Conservation (phyloP, 2,329 filamentous ascomycete genomes). For the Cladophialophora yegresii region DNA sequence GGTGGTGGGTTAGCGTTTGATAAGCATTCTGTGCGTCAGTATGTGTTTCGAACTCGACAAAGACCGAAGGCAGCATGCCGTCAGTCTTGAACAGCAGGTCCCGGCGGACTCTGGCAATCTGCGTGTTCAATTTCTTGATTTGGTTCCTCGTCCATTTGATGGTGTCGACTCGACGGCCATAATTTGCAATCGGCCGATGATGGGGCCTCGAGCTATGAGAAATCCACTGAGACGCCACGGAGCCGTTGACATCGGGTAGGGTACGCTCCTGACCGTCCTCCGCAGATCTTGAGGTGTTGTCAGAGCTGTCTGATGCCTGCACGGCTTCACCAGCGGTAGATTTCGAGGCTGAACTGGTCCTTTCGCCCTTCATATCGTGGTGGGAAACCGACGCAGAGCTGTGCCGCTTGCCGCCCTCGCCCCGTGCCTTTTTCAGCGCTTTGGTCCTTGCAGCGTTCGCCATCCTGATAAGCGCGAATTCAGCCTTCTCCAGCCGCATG, state of each 20-base stretch:
- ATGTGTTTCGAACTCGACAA: constrained; percentile 83
- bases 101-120: constrained; percentile 40
- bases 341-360: constrained; percentile 58
- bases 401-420: constrained; percentile 59
- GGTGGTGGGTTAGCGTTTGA: constrained; percentile 82
- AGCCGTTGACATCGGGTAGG: constrained; percentile 41
- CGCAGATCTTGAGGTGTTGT: not conserved
- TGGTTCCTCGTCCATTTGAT: constrained; percentile 44
- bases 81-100: constrained; percentile 35
- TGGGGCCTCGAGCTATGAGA: constrained; percentile 39
- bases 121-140: constrained; percentile 39
- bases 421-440: constrained; percentile 43
- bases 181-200: constrained; percentile 44
- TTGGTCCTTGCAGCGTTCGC: constrained; percentile 72
- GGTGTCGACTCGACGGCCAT: constrained; percentile 42
- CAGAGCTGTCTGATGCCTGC: constrained; percentile 5
- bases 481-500: constrained; percentile 76
- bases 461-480: constrained; percentile 77
- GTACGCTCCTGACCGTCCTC: constrained; percentile 2
- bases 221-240: constrained; percentile 44
- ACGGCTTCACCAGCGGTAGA: constrained; percentile 59
- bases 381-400: constrained; percentile 63
- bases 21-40: constrained; percentile 81
- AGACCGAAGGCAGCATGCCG: constrained; percentile 72
- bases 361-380: constrained; percentile 53